phyloP scores from a whole-genome alignment of 2,329 filamentous ascomycete species.

The Neobulgaria alba region DNA sequence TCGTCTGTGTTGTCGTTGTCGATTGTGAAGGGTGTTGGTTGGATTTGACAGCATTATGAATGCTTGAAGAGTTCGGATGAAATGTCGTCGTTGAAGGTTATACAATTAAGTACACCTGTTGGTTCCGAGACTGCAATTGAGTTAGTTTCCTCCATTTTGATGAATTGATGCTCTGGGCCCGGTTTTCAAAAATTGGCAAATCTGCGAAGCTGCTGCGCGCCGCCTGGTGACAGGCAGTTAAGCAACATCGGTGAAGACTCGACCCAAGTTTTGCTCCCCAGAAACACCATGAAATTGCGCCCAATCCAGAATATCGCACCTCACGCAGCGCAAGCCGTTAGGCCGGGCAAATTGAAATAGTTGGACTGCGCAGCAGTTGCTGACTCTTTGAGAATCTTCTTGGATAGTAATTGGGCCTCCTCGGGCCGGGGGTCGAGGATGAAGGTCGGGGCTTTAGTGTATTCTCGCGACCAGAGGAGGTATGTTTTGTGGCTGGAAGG shows the following conservation, averaged over 20 bases:
- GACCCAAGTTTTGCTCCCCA: too few relatives aligned
- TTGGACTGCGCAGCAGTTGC: slow-evolving; percentile 40
- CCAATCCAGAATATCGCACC: too few relatives aligned
- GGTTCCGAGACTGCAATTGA: slow-evolving; percentile 36
- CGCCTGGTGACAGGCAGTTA: too few relatives aligned
- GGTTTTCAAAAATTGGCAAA: too few relatives aligned
- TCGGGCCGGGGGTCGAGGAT: slow-evolving; percentile 17
- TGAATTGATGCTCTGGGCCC: too few relatives aligned
- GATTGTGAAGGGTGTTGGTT: slow-evolving; percentile 62
- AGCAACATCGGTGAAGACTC: too few relatives aligned
- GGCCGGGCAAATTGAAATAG: slow-evolving; percentile 55
- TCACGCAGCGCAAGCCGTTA: slow-evolving; percentile 79
- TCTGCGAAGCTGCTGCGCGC: too few relatives aligned
- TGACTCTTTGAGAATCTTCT: slow-evolving; percentile 31
- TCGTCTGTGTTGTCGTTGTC: slow-evolving; percentile 70
- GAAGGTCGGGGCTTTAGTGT: slow-evolving; percentile 3
- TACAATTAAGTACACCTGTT: slow-evolving; percentile 41
- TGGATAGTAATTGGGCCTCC: slow-evolving; percentile 17
- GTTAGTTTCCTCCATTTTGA: too few relatives aligned
- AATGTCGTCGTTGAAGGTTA: slow-evolving; percentile 44
- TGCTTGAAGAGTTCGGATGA: slow-evolving; percentile 60
- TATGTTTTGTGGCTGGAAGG: slow-evolving; percentile 2
- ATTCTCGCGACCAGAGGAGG: slow-evolving; percentile 19
- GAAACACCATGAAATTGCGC: too few relatives aligned
- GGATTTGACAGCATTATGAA: slow-evolving; percentile 74